phyloP scores from a whole-genome alignment of 441 rosid species.

The Raphanus hybrid region DNA sequence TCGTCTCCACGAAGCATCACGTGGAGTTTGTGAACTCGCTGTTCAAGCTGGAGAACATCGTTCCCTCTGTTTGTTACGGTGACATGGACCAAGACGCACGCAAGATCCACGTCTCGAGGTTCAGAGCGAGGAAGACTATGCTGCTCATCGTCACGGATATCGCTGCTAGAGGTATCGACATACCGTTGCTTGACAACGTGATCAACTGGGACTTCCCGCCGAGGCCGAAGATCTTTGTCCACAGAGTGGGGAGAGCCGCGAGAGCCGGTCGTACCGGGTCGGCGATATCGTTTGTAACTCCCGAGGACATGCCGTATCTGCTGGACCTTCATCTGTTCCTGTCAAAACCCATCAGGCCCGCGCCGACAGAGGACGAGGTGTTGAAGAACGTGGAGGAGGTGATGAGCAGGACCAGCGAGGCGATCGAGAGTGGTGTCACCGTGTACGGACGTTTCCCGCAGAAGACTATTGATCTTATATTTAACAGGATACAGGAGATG shows the following conservation, averaged over 20 bases:
- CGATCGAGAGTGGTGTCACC: constrained; percentile 82
- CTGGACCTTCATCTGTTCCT: constrained; percentile 95
- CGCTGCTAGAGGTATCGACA: constrained; percentile 97
- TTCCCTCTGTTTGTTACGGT: constrained; percentile 91
- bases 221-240: constrained; percentile 90
- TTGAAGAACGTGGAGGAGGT: constrained; percentile 79
- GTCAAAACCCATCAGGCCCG: constrained; percentile 84
- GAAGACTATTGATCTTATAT: constrained; percentile 79
- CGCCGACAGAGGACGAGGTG: constrained; percentile 94
- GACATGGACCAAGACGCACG: constrained; percentile 99
- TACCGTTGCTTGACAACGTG: constrained; percentile 96
- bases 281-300: constrained; percentile 87
- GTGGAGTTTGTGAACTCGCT: constrained; percentile 86
- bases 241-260: constrained; percentile 94
- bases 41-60: constrained; percentile 83
- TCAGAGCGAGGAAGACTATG: constrained; percentile 87
- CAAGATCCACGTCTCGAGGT: constrained; percentile 83
- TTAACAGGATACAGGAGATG: constrained; percentile 70
- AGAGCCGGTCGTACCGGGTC: constrained; percentile 94
- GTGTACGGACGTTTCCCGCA: constrained; percentile 94
- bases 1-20: constrained; percentile 96
- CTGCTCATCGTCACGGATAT: constrained; percentile 90
- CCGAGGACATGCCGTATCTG: constrained; percentile 88
- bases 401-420: constrained; percentile 69
- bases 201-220: constrained; percentile 98